These are phyloP conservation scores for Globisporangium radiosum DNA, from an alignment of 352 stramenopile genomes.

Conservation along the genomic window DNA sequence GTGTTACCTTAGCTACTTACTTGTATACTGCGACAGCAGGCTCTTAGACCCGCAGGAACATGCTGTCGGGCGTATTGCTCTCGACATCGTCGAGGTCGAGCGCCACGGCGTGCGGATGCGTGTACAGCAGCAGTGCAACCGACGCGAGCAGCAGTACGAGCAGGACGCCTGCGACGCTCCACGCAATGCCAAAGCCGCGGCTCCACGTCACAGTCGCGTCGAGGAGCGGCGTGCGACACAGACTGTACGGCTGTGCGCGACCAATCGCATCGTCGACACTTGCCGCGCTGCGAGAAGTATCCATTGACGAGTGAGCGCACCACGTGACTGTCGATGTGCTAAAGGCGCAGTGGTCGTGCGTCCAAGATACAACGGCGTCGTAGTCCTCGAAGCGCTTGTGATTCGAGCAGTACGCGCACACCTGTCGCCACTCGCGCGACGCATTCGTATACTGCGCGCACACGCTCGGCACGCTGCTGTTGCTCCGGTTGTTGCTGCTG, in stretches of 20 bases:
- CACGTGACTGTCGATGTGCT: constrained; percentile 2
- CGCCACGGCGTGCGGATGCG: constrained; percentile 4
- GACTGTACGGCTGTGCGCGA: constrained; percentile 1
- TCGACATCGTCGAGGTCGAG: constrained; percentile 12
- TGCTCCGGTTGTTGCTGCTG: not conserved
- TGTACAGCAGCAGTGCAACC: constrained; percentile 2
- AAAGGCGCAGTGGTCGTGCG: constrained; percentile 3
- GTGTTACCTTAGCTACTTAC: no score
- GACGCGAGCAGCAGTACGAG: constrained; percentile 3
- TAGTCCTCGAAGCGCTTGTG: constrained; percentile 1
- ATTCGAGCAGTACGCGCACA: constrained; percentile 4
- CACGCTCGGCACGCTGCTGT: no score
- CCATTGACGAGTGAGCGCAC: not conserved
- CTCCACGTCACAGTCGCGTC: constrained; percentile 6
- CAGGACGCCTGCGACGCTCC: constrained; percentile 10
- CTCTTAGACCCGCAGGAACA: no score
- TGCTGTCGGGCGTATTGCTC: not conserved
- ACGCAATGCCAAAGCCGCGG: constrained; percentile 5
- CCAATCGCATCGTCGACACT: not conserved
- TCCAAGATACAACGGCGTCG: constrained; percentile 2
- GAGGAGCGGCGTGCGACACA: constrained; percentile 5
- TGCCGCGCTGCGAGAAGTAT: not conserved
- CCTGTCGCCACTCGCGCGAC: constrained; percentile 1
- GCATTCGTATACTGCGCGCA: not conserved
- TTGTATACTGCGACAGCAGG: no score